Base-by-base conservation (phyloP, 352 stramenopile species). In the Pythium catenulatum region DNA sequence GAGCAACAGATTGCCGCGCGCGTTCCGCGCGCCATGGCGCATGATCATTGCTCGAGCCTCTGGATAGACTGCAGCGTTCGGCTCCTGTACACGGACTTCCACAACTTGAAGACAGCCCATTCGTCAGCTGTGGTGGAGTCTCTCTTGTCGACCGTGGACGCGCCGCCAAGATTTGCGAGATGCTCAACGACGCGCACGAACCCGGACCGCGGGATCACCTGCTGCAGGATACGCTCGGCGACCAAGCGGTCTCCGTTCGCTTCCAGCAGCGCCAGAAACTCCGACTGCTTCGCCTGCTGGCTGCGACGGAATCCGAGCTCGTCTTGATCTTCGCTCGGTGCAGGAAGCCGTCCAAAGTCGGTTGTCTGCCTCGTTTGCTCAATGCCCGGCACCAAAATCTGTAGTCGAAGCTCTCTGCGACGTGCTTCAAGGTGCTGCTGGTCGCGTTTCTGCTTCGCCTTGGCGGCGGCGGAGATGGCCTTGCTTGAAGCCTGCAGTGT, bases 41-140 rank as follows among this genome's bases (percentile, higher is more conserved):
- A 54, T 36, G 34, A 30, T 58, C 83, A 83, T 78, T 89, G 70
- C 25, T 83, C 83, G 23, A 89, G 59, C 37, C 45, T 66, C 56
- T 89, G 83, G 17, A 94, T 68, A 3, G 83, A 82, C 58, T 93
- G 86, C 11, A 96, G 56, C 2, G 90, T 93, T 37, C 89, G 92
- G 15, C 72, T 92, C 25, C 93, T 90, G 68, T 96, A 94, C 3
- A 96, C 90, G 1, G 90, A 85, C 13, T 90, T 91, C 93, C 93
- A 96, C 37, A 93, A 89, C 61, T 96, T 95, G 43, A 95, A 79
- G 21, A 95, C 61, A 9, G 87, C 82, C 92, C 92, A 96, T 9
- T 87, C 59, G 52, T 94, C 87, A n/a, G n/a, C n/a, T n/a, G n/a
- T 6, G 68, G 59, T n/a, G 46, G 17, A 52, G 8, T 63, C 36